Percentiles rank a stretch among this genome's conserved stretches.
phyloP scores from a whole-genome alignment of 2,329 filamentous ascomycete species.

The Colletotrichum plurivorum region DNA sequence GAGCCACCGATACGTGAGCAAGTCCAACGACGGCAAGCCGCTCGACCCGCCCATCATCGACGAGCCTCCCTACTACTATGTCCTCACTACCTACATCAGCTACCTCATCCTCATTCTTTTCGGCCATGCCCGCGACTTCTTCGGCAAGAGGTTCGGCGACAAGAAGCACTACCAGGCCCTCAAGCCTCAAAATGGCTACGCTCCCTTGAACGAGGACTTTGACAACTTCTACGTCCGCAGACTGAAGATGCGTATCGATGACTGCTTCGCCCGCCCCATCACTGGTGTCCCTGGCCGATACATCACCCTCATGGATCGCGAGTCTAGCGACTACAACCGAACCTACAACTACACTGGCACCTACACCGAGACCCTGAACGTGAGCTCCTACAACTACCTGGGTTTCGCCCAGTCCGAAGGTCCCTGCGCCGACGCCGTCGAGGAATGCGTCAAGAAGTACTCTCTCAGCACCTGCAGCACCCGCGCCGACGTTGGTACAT shows the following conservation, averaged over 20 bases:
- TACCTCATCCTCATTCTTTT: conserved; percentile 97
- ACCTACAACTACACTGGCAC: conserved; percentile 92
- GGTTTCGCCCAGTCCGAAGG: conserved; percentile 98
- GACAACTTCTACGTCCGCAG: conserved; percentile 98
- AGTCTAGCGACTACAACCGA: conserved; percentile 91
- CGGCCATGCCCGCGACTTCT: conserved; percentile 96
- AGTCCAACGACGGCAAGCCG: conserved; percentile 80
- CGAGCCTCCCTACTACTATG: conserved; percentile 95
- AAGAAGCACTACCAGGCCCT: conserved; percentile 86
- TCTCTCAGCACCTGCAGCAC: conserved; percentile 88
- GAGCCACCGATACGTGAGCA: conserved; percentile 90
- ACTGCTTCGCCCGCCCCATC: conserved; percentile 93
- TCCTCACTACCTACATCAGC: conserved; percentile 98
- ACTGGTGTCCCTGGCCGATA: conserved; percentile 95
- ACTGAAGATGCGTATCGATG: conserved; percentile 94
- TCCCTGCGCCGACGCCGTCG: conserved; percentile 93
- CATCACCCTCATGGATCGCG: conserved; percentile 93
- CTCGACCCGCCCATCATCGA: conserved; percentile 91
- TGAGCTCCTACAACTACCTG: conserved; percentile 99
- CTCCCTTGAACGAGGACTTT: conserved; percentile 96
- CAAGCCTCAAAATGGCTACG: conserved; percentile 88
- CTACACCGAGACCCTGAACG: conserved; percentile 93
- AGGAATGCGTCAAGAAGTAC: conserved; percentile 87
- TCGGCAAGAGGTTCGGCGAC: conserved; percentile 94
- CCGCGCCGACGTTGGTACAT: conserved; percentile 86